Evolutionary conservation across 208 protist species (phyloP).

Genomic region (Crithidia fasciculata): DNA sequence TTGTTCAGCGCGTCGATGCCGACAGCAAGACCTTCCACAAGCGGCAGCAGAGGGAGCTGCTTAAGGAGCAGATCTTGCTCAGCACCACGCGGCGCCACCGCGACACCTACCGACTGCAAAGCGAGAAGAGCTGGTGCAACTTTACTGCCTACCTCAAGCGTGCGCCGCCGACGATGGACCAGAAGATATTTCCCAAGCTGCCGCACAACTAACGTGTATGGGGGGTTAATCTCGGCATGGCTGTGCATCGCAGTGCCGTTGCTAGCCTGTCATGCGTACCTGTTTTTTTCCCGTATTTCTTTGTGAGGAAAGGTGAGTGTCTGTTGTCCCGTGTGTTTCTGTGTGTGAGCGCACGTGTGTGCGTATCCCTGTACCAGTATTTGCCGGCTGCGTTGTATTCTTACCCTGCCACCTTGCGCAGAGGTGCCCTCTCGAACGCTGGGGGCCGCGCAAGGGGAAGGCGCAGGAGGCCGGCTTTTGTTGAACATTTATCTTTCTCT

Average conservation of each 20-base stretch:
- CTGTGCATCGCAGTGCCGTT: not conserved
- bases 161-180: constrained; percentile 64
- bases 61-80: constrained; percentile 77
- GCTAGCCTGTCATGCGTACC: too few species aligned
- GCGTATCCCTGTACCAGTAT: not conserved
- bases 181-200: constrained; percentile 72
- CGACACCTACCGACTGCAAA: constrained; percentile 71
- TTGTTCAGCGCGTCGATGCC: constrained; percentile 72
- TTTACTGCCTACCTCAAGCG: constrained; percentile 79
- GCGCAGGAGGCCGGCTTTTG: too few species aligned
- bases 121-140: constrained; percentile 58
- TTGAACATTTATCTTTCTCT: too few species aligned
- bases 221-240: not conserved
- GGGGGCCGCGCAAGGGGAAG: not conserved
- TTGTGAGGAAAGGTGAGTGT: not conserved
- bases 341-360: too few species aligned
- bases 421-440: too few species aligned
- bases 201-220: not conserved
- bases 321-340: not conserved
- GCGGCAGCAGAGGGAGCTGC: constrained; percentile 67
- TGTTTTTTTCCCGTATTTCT: not conserved
- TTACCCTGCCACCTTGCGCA: too few species aligned
- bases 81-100: constrained; percentile 62
- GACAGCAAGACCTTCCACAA: constrained; percentile 78
- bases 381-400: not conserved